phyloP scores from a whole-genome alignment of 1,284 basidiomycete species.

The Marasmius sp. region DNA sequence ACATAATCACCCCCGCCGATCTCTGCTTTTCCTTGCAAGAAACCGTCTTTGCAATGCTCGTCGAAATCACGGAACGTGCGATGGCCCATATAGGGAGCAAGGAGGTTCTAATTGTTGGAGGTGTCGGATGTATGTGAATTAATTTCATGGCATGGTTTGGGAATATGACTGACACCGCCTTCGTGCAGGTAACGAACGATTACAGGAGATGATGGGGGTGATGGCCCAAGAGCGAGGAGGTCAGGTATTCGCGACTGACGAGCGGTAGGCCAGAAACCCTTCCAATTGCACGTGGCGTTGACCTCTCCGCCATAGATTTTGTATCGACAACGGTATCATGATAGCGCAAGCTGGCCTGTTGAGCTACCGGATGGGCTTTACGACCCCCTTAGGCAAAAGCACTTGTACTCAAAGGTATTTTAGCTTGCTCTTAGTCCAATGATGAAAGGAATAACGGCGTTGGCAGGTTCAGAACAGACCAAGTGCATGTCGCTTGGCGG shows the following conservation, averaged over 20 bases:
- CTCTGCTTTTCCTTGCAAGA: constrained; percentile 98
- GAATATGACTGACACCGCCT: not conserved
- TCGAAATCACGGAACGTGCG: constrained; percentile 98
- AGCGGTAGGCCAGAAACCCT: constrained; percentile 57
- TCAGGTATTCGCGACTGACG: constrained; percentile 93
- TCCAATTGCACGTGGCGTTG: constrained; percentile 5
- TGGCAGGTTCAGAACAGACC: constrained; percentile 84
- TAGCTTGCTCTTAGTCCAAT: not conserved
- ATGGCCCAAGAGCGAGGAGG: constrained; percentile 94
- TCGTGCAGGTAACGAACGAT: constrained; percentile 77
- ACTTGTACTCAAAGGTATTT: constrained; percentile 85
- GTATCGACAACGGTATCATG: constrained; percentile 99
- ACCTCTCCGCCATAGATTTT: constrained; percentile 63
- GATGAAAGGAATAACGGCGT: constrained; percentile 4
- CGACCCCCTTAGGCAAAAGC: constrained; percentile 76
- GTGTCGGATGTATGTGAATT: constrained; percentile 90
- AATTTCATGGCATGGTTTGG: not conserved
- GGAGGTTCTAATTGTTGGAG: constrained; percentile 97
- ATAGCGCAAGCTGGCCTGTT: constrained; percentile 97
- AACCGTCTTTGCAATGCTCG: constrained; percentile 97
- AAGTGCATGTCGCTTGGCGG: constrained; percentile 88
- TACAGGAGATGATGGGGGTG: constrained; percentile 99
- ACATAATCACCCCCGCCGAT: constrained; percentile 90
- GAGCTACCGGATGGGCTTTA: constrained; percentile 89
- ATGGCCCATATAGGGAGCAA: constrained; percentile 98